Evolutionary conservation across 176 grass and related monocot genomes (phyloP), one percentile per base, ranked within the genome.

Genomic region (Canna indica): DNA sequence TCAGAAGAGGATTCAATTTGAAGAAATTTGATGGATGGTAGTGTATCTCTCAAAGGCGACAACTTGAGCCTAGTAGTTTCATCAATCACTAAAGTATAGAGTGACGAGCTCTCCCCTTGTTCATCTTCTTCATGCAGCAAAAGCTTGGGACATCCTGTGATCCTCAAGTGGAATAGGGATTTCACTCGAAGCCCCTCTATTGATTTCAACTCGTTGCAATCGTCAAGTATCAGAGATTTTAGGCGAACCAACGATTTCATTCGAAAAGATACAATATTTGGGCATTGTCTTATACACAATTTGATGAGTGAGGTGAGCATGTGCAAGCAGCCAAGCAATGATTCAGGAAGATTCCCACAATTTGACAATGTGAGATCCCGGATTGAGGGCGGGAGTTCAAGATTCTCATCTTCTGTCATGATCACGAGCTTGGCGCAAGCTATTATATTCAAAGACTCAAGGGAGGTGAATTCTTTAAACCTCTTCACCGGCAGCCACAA

Each of bases 371-470:
- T 29, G 38, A 81, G 36, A 17, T 2, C n/a, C 38, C 28, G 59
- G 18, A 81, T 53, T 38, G 72, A 81, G 45, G 34, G 26, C 3
- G 79, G 79, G 42, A 80, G 64, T 38, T 75, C 27, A 58, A 25
- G n/a, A 9, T 28, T 10, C 54, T 58, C 54, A n/a, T 9, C 33
- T 3, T 17, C 22, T 25, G 28, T 29, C 54, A 58, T 58, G 54
- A 18, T 58, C 8, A 2, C 67, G 25, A n/a, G 70, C 36, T 67
- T 73, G 7, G 44, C 42, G 25, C 80, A 82, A 2, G 4, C 0
- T 1, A 0, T 0, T 20, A 77, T 82, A 14, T 0, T 31, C 67
- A 82, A 60, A 2, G 8, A 1, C 17, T 60, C 18, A 48, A 76
- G 64, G 0, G 71, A 61, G 17, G 24, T 47, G 28, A 74, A 70